Base-by-base conservation (phyloP, 306 rosid genomes). In the Malus fusca region DNA sequence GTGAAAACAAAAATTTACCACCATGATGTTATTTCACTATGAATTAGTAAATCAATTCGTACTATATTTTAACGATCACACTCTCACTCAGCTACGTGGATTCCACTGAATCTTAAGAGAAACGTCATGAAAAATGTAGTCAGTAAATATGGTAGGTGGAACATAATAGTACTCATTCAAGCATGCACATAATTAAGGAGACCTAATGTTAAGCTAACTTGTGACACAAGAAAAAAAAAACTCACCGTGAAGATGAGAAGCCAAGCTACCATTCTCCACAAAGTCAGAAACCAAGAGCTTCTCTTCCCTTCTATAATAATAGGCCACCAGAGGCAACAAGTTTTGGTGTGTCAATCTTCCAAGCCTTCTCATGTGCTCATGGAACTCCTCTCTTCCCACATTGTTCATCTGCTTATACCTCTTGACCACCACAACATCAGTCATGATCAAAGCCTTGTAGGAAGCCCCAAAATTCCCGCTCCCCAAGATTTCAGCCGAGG, bases 381-480 rank as follows among this genome's bases (percentile, higher is more conserved):
- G 82, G 76, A 95, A 95, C 77, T 95, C 97, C 15, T 90, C 97
- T 77, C 96, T 85, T 3, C 85, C 81, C 4, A 90, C 85, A 35
- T 81, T 88, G 87, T 92, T 95, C 97, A 95, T 92, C 5, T 89
- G 90, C 86, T 82, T 95, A 77, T 88, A 95, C 88, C 98, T 86
- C 83, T 95, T 95, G 11, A 95, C 98, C 42, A 89, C 97, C 62
- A 96, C 80, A 1, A 89, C 75, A 64, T 81, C 89, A 43, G 82
- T 83, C 25, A 44, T 35, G 51, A 96, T 61, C 30, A 70, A 84
- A 0, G 97, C 97, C 85, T 92, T 96, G 87, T 90, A 96, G 2
- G 99, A 96, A 71, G 99, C 87, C 5, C 97, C 99, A 52, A 96
- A 96, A 1, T 84, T 79, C 1, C 96, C 96, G 69, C 99, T 96